A percentile compares a stretch with the other conserved stretches of the same genome.
phyloP scores from a whole-genome alignment of 192 early-diverging fungal species.

The Rhizophlyctis rosea region DNA sequence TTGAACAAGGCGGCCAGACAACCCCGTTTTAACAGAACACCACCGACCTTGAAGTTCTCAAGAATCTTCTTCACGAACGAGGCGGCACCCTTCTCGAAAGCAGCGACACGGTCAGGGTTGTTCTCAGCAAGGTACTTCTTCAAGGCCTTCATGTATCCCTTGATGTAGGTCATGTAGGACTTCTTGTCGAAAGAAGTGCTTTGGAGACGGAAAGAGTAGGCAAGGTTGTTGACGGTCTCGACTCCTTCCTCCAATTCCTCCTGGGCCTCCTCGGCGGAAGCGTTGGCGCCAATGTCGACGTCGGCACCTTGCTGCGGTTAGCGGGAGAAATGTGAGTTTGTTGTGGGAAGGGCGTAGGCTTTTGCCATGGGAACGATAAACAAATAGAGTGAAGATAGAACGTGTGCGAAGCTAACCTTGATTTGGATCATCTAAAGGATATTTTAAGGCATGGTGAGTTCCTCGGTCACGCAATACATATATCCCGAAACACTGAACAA shows the following conservation, averaged over 20 bases:
- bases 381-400: background rate
- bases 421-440: slow-evolving; percentile 3
- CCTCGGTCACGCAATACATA: background rate
- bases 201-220: slow-evolving; percentile 74
- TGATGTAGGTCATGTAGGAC: slow-evolving; percentile 84
- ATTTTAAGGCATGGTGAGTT: background rate
- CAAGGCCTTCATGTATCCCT: slow-evolving; percentile 89
- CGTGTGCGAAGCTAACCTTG: background rate
- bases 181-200: slow-evolving; percentile 86
- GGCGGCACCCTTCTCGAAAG: slow-evolving; percentile 63
- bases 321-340: slow-evolving; percentile 17
- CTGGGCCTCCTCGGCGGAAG: slow-evolving; percentile 76
- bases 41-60: slow-evolving; percentile 61
- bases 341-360: background rate
- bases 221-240: slow-evolving; percentile 78
- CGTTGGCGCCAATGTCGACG: slow-evolving; percentile 89
- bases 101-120: slow-evolving; percentile 57
- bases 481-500: background rate
- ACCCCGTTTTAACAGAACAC: background rate
- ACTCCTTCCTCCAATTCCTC: slow-evolving; percentile 63
- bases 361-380: background rate
- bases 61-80: slow-evolving; percentile 77
- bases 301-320: slow-evolving; percentile 67
- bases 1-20: background rate
- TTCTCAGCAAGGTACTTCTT: slow-evolving; percentile 56